phyloP scores from a whole-genome alignment of 1,139 yeast genomes.

The Suhomyces bolitotheri region DNA sequence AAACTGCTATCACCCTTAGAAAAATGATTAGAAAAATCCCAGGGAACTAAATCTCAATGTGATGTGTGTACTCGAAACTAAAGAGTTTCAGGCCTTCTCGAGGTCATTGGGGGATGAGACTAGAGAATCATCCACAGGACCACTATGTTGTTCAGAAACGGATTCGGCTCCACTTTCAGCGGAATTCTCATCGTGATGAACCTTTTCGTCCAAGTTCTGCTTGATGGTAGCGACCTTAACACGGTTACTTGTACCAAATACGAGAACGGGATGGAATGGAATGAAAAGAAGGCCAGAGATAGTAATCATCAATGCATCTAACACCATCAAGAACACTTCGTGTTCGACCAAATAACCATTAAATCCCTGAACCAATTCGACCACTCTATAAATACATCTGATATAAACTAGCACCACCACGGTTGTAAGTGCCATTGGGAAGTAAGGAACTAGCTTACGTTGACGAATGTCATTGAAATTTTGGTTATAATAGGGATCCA shows the following conservation, averaged over 20 bases:
- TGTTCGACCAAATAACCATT: slow-evolving; percentile 64
- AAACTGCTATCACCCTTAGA: too few relatives aligned
- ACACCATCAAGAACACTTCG: slow-evolving; percentile 71
- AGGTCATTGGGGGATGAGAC: too few relatives aligned
- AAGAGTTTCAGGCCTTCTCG: too few relatives aligned
- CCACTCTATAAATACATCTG: slow-evolving; percentile 79
- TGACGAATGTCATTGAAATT: slow-evolving; percentile 43
- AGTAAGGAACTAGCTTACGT: slow-evolving; percentile 42
- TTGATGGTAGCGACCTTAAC: slow-evolving; percentile 40
- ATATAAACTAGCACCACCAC: slow-evolving; percentile 62
- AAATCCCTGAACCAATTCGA: slow-evolving; percentile 81
- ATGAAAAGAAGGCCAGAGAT: slow-evolving; percentile 46
- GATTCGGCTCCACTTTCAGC: background rate
- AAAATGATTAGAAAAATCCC: too few relatives aligned
- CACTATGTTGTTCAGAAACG: background rate
- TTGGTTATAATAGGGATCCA: slow-evolving; percentile 41
- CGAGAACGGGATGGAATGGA: slow-evolving; percentile 64
- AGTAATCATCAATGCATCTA: slow-evolving; percentile 75
- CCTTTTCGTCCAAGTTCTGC: slow-evolving; percentile 28
- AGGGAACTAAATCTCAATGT: too few relatives aligned
- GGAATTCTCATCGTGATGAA: slow-evolving; percentile 7
- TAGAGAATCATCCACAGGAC: background rate
- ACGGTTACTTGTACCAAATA: slow-evolving; percentile 46
- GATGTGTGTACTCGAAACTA: too few relatives aligned
- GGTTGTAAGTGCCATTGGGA: slow-evolving; percentile 52